These are phyloP conservation scores for Blepharisma stoltei DNA, from an alignment of 73 alveolate genomes.

Conservation along the genomic window DNA sequence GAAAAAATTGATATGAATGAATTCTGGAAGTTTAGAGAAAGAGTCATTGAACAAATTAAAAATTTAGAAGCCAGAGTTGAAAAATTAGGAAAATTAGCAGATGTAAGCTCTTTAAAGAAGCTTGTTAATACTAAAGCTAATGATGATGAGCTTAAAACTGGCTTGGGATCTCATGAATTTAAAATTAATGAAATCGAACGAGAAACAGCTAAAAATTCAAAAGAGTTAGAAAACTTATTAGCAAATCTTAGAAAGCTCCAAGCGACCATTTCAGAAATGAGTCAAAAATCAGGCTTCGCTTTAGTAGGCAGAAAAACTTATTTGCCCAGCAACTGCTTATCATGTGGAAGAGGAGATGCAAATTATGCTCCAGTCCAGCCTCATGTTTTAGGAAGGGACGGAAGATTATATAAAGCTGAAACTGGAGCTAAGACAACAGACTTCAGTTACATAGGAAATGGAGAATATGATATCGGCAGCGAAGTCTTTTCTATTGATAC, in stretches of 20 bases:
- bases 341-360: slow-evolving; percentile 24
- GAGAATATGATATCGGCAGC: too few relatives aligned
- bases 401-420: neutral
- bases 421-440: too few relatives aligned
- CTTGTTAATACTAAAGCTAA: neutral
- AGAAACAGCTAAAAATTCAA: too few relatives aligned
- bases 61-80: neutral
- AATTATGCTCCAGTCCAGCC: slow-evolving; percentile 7
- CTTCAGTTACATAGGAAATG: too few relatives aligned
- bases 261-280: neutral
- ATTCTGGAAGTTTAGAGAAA: slow-evolving; percentile 17
- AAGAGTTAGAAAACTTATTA: too few relatives aligned
- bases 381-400: slow-evolving; percentile 12
- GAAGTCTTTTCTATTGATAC: too few relatives aligned
- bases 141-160: slow-evolving; percentile 8
- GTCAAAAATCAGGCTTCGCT: slow-evolving; percentile 18
- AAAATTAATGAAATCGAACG: too few relatives aligned
- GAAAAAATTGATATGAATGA: neutral
- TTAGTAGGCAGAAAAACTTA: neutral
- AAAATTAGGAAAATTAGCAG: neutral
- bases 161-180: neutral
- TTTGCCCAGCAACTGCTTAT: neutral
- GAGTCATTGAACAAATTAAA: neutral
- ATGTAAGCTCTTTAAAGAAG: neutral
- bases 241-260: too few relatives aligned